A percentile compares a stretch with the other conserved stretches of the same genome.
Conservation (phyloP, 1,284 basidiomycete species). For the Malassezia slooffiae region DNA sequence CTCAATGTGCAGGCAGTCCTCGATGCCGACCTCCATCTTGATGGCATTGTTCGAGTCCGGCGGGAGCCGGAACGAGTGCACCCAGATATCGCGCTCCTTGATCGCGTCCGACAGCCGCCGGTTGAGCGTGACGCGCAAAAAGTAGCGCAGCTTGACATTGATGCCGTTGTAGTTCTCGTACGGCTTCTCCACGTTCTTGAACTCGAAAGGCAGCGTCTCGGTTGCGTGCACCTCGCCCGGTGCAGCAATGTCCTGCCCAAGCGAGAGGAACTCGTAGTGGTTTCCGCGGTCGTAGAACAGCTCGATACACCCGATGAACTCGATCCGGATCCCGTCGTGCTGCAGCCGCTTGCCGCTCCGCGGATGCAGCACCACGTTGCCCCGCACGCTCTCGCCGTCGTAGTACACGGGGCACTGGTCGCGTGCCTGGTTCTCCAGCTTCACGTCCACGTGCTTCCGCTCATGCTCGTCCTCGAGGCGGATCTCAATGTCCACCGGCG, state of each 20-base stretch:
- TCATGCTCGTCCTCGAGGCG: slow-evolving; percentile 69
- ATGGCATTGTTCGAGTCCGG: slow-evolving; percentile 94
- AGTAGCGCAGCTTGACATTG: slow-evolving; percentile 88
- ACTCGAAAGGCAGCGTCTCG: slow-evolving; percentile 86
- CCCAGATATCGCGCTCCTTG: slow-evolving; percentile 91
- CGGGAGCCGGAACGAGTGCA: slow-evolving; percentile 95
- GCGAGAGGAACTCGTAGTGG: slow-evolving; percentile 91
- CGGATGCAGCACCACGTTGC: slow-evolving; percentile 75
- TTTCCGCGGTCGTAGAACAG: slow-evolving; percentile 93
- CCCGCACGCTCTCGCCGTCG: slow-evolving; percentile 79
- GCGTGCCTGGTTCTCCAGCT: slow-evolving; percentile 63
- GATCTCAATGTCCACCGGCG: slow-evolving; percentile 82
- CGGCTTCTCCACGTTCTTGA: slow-evolving; percentile 99
- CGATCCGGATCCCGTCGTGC: slow-evolving; percentile 95
- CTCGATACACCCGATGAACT: slow-evolving; percentile 93
- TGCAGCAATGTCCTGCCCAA: slow-evolving; percentile 84
- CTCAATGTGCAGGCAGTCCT: slow-evolving; percentile 96
- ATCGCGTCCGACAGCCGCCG: slow-evolving; percentile 80
- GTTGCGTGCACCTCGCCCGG: slow-evolving; percentile 89
- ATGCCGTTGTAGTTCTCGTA: slow-evolving; percentile 96
- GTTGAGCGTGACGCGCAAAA: slow-evolving; percentile 80
- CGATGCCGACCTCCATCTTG: slow-evolving; percentile 99
- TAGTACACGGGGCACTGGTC: slow-evolving; percentile 84
- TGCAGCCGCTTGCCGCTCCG: slow-evolving; percentile 88
- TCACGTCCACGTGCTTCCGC: slow-evolving; percentile 60